phyloP scores from a whole-genome alignment of 495 filamentous ascomycete species.

The Glonium stellatum region DNA sequence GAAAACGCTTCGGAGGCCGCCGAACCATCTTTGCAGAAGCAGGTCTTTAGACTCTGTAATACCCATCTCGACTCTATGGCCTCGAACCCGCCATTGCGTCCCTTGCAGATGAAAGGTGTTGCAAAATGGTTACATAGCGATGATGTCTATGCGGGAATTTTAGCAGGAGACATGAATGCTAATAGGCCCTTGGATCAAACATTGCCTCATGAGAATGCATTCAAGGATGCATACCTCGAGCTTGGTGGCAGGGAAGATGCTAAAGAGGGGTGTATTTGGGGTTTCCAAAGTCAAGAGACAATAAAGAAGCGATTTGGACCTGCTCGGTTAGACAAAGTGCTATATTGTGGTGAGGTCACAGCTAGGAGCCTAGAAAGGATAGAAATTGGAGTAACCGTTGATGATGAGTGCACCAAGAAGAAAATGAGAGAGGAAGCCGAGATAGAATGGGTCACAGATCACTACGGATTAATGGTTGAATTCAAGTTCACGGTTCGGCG shows the following conservation, averaged over 20 bases:
- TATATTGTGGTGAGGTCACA: conserved; percentile 36
- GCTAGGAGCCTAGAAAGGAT: conserved; percentile 39
- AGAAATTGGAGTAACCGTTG: conserved; percentile 37
- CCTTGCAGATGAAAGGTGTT: conserved; percentile 40
- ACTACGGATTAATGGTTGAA: conserved; percentile 41
- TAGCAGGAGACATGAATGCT: conserved; percentile 51
- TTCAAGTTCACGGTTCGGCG: conserved; percentile 8
- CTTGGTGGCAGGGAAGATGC: conserved; percentile 44
- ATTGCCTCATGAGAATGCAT: conserved; percentile 42
- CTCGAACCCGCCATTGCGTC: conserved; percentile 36
- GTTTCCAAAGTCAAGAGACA: conserved; percentile 40
- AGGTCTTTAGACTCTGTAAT: conserved; percentile 42
- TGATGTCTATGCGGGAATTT: conserved; percentile 32
- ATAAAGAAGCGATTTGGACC: conserved; percentile 38
- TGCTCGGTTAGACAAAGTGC: conserved; percentile 50
- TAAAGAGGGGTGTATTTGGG: conserved; percentile 51
- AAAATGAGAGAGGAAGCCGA: conserved; percentile 29
- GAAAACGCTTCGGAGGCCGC: not conserved
- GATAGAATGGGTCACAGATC: conserved; percentile 45
- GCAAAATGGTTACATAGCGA: conserved; percentile 37
- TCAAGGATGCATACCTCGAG: conserved; percentile 50
- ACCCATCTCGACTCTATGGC: conserved; percentile 50
- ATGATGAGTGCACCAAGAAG: conserved; percentile 21
- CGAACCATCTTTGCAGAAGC: not conserved
- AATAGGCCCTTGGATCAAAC: conserved; percentile 45